Percentiles rank a stretch among this genome's conserved stretches.
Conservation (phyloP, 805 yeast genomes). For the Zygosaccharomyces bisporus region DNA sequence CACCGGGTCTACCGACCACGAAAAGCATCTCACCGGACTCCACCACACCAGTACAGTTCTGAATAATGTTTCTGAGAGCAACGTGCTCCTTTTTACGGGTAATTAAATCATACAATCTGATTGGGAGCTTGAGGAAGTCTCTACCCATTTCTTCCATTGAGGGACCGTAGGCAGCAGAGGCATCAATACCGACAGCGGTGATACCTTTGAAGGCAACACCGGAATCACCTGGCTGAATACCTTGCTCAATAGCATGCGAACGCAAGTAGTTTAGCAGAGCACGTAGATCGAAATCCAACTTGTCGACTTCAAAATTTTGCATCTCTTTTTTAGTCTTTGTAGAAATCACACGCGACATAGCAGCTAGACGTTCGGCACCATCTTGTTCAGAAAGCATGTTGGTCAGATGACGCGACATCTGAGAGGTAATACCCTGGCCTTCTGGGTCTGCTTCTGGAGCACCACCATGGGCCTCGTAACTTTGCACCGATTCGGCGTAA, state of each 20-base stretch:
- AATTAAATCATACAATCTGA: constrained; percentile 10
- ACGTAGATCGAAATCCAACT: constrained; percentile 46
- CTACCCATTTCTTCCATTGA: constrained; percentile 44
- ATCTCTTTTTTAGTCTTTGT: constrained; percentile 46
- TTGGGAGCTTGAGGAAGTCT: constrained; percentile 33
- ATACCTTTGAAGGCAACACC: constrained; percentile 48
- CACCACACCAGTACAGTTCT: constrained; percentile 42
- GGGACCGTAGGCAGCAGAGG: constrained; percentile 51
- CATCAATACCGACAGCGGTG: constrained; percentile 48
- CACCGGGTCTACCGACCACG: constrained; percentile 57
- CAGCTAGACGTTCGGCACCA: constrained; percentile 41
- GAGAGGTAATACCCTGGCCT: constrained; percentile 25
- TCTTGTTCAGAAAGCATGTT: constrained; percentile 35
- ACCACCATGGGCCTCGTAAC: constrained; percentile 16
- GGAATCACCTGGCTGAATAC: constrained; percentile 46
- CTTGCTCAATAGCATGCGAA: constrained; percentile 40
- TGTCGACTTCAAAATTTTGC: constrained; percentile 42
- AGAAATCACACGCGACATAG: constrained; percentile 49
- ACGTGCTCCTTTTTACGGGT: constrained; percentile 32
- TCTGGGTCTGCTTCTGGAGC: constrained; percentile 19
- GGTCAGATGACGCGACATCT: constrained; percentile 32
- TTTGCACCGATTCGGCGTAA: constrained; percentile 27
- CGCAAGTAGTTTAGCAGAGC: constrained; percentile 41
- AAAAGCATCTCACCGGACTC: constrained; percentile 52
- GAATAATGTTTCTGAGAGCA: constrained; percentile 39